phyloP scores from a whole-genome alignment of 2,329 filamentous ascomycete genomes.

The Gnomoniopsis sp. region DNA sequence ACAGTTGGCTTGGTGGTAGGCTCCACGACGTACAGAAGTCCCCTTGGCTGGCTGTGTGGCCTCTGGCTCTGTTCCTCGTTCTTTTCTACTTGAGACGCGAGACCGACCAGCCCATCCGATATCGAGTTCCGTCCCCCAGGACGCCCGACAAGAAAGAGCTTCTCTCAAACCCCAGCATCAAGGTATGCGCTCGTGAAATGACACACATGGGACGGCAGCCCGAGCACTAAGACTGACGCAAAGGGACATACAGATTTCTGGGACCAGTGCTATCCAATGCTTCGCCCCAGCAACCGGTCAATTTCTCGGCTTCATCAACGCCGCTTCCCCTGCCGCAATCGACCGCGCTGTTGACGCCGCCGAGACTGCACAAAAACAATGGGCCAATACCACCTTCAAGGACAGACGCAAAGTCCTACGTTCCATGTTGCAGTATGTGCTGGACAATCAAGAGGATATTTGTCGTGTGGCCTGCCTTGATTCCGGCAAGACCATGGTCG shows the following conservation, averaged over 20 bases:
- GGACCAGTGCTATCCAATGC: constrained; percentile 71
- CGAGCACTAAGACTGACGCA: not conserved
- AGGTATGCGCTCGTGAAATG: constrained; percentile 35
- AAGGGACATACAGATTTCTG: constrained; percentile 43
- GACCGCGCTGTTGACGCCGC: constrained; percentile 75
- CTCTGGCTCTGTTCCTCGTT: constrained; percentile 4
- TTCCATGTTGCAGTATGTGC: constrained; percentile 75
- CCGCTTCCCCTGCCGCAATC: constrained; percentile 72
- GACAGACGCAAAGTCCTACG: constrained; percentile 76
- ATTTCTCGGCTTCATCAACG: constrained; percentile 74
- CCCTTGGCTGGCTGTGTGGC: constrained; percentile 9
- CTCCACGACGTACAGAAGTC: constrained; percentile 1
- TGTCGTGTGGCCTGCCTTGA: constrained; percentile 83
- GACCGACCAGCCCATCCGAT: constrained; percentile 47
- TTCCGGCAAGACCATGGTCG: constrained; percentile 93
- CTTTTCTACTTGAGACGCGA: constrained; percentile 22
- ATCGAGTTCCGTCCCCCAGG: constrained; percentile 61
- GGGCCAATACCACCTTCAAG: constrained; percentile 74
- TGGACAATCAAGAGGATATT: constrained; percentile 87
- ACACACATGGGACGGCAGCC: not conserved
- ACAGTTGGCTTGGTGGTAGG: constrained; percentile 1
- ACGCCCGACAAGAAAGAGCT: constrained; percentile 54
- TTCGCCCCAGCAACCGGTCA: constrained; percentile 88
- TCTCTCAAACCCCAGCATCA: constrained; percentile 59
- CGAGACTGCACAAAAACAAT: constrained; percentile 69